Conservation (phyloP, 441 rosid species). For the Mallotus japonicus region DNA sequence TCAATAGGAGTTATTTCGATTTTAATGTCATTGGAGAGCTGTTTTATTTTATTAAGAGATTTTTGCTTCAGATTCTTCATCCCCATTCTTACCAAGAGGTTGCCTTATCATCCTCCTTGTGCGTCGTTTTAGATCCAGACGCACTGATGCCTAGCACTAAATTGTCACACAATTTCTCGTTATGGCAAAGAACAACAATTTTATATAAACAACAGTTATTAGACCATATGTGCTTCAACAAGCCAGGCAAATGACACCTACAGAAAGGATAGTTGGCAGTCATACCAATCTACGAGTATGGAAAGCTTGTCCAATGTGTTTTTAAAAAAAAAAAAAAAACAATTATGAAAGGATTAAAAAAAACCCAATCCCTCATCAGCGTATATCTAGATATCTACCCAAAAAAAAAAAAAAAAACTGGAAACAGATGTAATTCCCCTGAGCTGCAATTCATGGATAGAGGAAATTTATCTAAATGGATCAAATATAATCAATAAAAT, state of each 20-base stretch:
- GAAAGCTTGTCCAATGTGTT: background rate
- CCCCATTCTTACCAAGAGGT: no score
- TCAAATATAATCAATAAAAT: background rate
- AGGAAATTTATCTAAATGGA: background rate
- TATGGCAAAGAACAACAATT: background rate
- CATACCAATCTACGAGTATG: background rate
- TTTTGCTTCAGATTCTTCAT: no score
- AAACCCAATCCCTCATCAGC: background rate
- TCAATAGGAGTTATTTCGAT: background rate
- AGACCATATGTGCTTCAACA: background rate
- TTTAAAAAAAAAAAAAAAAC: background rate
- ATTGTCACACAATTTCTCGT: background rate
- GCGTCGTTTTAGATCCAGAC: background rate
- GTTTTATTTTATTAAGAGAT: no score
- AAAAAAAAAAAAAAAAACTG: background rate
- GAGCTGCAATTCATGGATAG: background rate
- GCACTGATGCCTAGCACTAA: constrained; percentile 6
- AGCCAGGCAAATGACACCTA: background rate
- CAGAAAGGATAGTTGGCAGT: background rate
- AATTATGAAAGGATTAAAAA: background rate
- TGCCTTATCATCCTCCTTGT: background rate
- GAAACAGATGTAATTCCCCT: background rate
- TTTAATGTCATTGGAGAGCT: background rate
- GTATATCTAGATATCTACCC: background rate
- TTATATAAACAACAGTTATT: background rate